Conservation (phyloP, 1,139 yeast species). For the Torulaspora pretoriensis region DNA sequence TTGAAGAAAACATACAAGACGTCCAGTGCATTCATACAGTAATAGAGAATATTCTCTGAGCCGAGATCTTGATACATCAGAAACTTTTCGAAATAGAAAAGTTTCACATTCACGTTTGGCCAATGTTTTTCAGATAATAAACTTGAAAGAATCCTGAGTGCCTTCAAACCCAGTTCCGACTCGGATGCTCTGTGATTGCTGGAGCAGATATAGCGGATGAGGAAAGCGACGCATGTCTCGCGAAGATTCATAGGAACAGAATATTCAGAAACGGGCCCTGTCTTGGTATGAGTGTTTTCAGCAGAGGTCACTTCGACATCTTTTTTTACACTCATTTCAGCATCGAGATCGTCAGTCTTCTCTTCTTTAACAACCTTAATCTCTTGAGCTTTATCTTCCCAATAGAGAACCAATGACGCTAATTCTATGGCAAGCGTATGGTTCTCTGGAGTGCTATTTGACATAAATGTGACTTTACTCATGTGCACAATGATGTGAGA, state of each 20-base stretch:
- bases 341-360: slow-evolving; percentile 27
- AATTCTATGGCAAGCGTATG: slow-evolving; percentile 84
- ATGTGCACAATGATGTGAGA: slow-evolving; percentile 90
- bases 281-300: neutral
- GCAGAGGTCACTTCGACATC: slow-evolving; percentile 11
- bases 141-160: slow-evolving; percentile 69
- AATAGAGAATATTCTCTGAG: slow-evolving; percentile 54
- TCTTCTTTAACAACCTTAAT: slow-evolving; percentile 16
- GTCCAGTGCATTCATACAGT: slow-evolving; percentile 85
- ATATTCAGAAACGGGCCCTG: slow-evolving; percentile 35
- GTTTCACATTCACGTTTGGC: slow-evolving; percentile 82
- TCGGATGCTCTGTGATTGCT: slow-evolving; percentile 84
- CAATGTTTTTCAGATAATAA: slow-evolving; percentile 70
- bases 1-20: slow-evolving; percentile 82
- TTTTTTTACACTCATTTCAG: slow-evolving; percentile 21
- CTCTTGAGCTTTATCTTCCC: slow-evolving; percentile 61
- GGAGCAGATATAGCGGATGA: slow-evolving; percentile 83
- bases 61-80: slow-evolving; percentile 73
- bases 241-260: slow-evolving; percentile 73
- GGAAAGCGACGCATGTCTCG: slow-evolving; percentile 87
- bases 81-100: slow-evolving; percentile 82
- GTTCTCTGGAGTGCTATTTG: slow-evolving; percentile 77
- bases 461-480: slow-evolving; percentile 82
- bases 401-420: slow-evolving; percentile 75
- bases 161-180: slow-evolving; percentile 75